Conservation (phyloP, 345 rosid genomes). For the Salix suchowensis region DNA sequence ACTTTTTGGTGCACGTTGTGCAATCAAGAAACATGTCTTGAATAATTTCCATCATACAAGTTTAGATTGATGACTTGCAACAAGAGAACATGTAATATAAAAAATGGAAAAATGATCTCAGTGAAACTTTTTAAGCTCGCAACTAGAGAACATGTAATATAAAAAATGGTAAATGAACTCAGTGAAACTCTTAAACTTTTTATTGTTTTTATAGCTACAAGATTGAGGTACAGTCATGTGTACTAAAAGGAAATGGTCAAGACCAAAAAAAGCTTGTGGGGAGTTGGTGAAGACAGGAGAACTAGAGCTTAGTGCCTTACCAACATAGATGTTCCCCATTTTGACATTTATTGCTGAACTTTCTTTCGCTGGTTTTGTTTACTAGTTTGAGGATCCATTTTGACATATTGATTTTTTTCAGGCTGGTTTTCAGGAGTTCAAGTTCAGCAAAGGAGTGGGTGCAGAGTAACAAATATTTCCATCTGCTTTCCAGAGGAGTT, state of each 20-base stretch:
- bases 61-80: no score
- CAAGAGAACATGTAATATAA: no score
- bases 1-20: no score
- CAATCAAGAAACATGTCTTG: no score
- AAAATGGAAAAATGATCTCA: no score
- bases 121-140: no score
- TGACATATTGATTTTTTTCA: slow-evolving; percentile 25
- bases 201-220: not conserved
- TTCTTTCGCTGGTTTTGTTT: not conserved
- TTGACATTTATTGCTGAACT: not conserved
- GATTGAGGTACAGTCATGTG: not conserved
- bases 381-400: slow-evolving; percentile 2
- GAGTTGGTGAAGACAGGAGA: not conserved
- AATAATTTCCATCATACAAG: no score
- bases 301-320: not conserved
- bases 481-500: slow-evolving; percentile 68
- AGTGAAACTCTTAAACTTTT: no score
- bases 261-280: not conserved
- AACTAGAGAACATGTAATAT: no score
- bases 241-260: not conserved
- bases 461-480: slow-evolving; percentile 64
- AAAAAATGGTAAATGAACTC: no score
- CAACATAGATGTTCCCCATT: not conserved
- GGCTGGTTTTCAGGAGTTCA: slow-evolving; percentile 71
- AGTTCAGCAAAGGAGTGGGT: slow-evolving; percentile 65